Base-by-base conservation (phyloP, 2,329 filamentous ascomycete species). In the Periconia digitata region DNA sequence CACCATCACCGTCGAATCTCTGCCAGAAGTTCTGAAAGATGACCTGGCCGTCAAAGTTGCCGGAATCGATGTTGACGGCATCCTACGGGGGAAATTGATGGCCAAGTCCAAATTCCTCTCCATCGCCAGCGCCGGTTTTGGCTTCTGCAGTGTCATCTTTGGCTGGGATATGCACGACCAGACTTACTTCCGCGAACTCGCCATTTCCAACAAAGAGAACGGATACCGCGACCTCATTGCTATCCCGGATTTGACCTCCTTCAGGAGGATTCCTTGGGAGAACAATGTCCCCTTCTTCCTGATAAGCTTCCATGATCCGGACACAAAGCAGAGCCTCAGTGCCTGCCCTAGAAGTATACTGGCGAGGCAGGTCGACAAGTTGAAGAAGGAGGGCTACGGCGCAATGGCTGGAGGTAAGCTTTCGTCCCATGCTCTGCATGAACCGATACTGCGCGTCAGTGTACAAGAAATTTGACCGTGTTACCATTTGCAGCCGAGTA, bases 111-210 rank as follows among this genome's bases (percentile, higher is more conserved):
- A 96, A 76, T 96, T 96, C 72, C 77, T 96, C 32, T 90, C 88
- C 23, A 82, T 96, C 44, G 86, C 86, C n/a, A 73, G 82, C 36
- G 81, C 84, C 38, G 92, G 91, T 43, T 96, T 96, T 62, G 92
- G 91, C 45, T 96, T 96, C 78, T 96, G 92, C 77, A 94, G 89
- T 17, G 90, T 96, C 58, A 85, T 96, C 56, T 96, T 95, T 64
- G 91, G 92, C 69, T 96, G 92, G 92, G 91, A 96, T 73, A 95
- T 96, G 90, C 91, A 96, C 72, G 92, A 96, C 66, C 80, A 85
- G 76, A 95, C 90, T 10, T 96, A 96, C 72, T 86, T 89, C 69
- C 84, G 81, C 60, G 91, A 96, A 74, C 82, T 96, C 55, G 82
- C 83, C 64, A 87, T 96, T 70, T 94, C 89, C 74, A 96, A 95